phyloP scores from a whole-genome alignment of 176 grass and related monocot species.

The Eragrostis curvula region DNA sequence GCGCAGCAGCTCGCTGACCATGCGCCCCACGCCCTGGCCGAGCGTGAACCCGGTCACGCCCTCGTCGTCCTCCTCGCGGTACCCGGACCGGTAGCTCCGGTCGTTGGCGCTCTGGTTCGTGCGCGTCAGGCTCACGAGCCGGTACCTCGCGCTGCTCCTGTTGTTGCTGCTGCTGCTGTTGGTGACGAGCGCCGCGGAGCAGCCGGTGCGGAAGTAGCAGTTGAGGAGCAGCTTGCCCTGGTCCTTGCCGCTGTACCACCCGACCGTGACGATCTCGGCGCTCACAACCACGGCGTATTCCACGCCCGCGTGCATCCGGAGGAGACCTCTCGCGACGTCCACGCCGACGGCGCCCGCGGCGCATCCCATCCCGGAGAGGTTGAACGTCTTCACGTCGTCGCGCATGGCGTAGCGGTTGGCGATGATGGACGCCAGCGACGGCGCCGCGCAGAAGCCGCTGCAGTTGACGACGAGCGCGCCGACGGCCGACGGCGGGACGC shows the following conservation, averaged over 20 bases:
- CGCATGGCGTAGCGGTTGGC: slow-evolving; percentile 58
- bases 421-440: slow-evolving; percentile 67
- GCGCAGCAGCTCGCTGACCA: slow-evolving; percentile 57
- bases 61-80: slow-evolving; percentile 68
- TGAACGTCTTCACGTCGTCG: slow-evolving; percentile 56
- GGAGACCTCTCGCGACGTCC: slow-evolving; percentile 49
- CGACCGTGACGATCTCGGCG: slow-evolving; percentile 73
- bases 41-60: slow-evolving; percentile 78
- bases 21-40: slow-evolving; percentile 47
- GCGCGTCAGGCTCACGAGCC: slow-evolving; percentile 57
- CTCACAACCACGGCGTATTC: slow-evolving; percentile 67
- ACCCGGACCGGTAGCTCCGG: slow-evolving; percentile 56
- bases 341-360: slow-evolving; percentile 56
- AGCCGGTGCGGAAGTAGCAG: slow-evolving; percentile 81
- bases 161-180: not conserved
- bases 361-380: slow-evolving; percentile 89
- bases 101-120: slow-evolving; percentile 60
- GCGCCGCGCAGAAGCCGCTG: slow-evolving; percentile 57
- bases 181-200: slow-evolving; percentile 50
- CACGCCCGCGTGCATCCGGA: slow-evolving; percentile 19
- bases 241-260: slow-evolving; percentile 75
- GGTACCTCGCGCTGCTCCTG: slow-evolving; percentile 40
- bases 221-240: slow-evolving; percentile 77
- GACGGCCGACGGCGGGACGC: slow-evolving; percentile 47
- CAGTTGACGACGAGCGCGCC: slow-evolving; percentile 73